Evolutionary conservation across 768 basidiomycete species (phyloP), one percentile per base, ranked within the genome.

Genomic region (Hericium alpestre): DNA sequence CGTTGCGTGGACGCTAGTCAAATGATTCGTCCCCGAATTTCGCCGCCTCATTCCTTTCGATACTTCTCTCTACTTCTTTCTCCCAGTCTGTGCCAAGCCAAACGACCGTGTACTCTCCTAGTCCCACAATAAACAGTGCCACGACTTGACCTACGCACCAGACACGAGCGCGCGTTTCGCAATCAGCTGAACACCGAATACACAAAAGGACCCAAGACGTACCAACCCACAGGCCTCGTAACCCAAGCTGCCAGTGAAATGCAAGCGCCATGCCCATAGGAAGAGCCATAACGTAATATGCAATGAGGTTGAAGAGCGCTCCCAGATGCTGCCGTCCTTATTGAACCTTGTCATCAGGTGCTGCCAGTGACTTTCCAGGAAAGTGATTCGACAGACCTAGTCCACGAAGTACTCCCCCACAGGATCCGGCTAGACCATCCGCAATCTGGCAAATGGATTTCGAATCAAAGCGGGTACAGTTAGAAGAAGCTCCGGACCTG

Each of bases 241-340:
- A 65, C 3, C 80, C 80, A 10, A 75, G 57, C n/a, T 64, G 67
- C 0, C 69, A 66, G 22, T 59, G 62, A 65, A 80, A 81, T 1
- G 80, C 80, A 11, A 82, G 74, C 1, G 70, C 73, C 55, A 79
- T 75, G 11, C 79, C 80, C 20, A 81, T 65, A 0, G 80, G 80
- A 1, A 81, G 66, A 4, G 79, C 80, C 39, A 81, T 64, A 1
- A 79, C 70, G 57, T 81, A 82, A 65, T 81, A 81, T 39, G 86
- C 86, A 15, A 86, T 69, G 23, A 86, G 65, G 65, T 90, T 88
- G 72, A 89, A 87, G 7, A 81, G 62, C 8, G 87, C 87, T 7
- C 87, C 87, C 16, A 89, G 76, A 59, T 84, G 82, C 65, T 90
- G 87, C 18, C 84, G 67, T 7, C 73, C 75, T 71, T 38, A 20